Evolutionary conservation across 2,329 filamentous ascomycete species (phyloP), one percentile per base, ranked within the genome.

Genomic region (Fonsecaea multimorphosa): DNA sequence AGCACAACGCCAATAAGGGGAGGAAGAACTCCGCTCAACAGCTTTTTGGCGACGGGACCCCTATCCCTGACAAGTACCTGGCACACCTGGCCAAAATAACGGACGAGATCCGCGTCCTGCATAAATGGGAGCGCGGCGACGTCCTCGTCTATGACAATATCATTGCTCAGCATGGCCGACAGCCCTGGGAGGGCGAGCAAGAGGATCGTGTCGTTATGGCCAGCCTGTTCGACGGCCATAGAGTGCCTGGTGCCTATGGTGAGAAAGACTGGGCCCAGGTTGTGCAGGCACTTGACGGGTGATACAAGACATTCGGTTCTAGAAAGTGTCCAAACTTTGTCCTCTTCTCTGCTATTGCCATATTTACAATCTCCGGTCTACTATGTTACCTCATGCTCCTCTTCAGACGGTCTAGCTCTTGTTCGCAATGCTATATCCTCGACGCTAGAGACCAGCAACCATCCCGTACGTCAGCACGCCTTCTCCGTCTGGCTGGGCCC

Each of bases 101-200:
- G 12, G 81, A 83, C 64, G 80, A 83, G 65, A 82, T 83, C 58
- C 77, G 81, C 3, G 81, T 84, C 19, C 69, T 83, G 59, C 82
- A 83, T 70, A 77, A 76, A 56, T 83, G 81, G 82, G 72, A 83
- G 70, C 72, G 73, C 12, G 80, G 81, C 0, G 82, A 83, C 73
- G 79, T 84, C 3, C 72, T 83, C 11, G 80, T 84, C 0, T 83
- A 77, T 71, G 81, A 84, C 69, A 84, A 84, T 70, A 71, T 80
- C 16, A 78, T 83, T 71, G 77, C 81, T 1, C 82, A 84, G 73
- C 81, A 84, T 74, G 81, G 81, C 2, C 74, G 82, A 58, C 74
- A 83, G 71, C 81, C 81, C 0, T 83, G 81, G 82, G 72, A 78
- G 60, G 81, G 81, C 4, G 76, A 81, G 60, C 81, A 83, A 69